Percentiles rank a stretch among this genome's conserved stretches.
phyloP scores from a whole-genome alignment of 2,329 filamentous ascomycete species.

The Aureobasidium subglaciale region DNA sequence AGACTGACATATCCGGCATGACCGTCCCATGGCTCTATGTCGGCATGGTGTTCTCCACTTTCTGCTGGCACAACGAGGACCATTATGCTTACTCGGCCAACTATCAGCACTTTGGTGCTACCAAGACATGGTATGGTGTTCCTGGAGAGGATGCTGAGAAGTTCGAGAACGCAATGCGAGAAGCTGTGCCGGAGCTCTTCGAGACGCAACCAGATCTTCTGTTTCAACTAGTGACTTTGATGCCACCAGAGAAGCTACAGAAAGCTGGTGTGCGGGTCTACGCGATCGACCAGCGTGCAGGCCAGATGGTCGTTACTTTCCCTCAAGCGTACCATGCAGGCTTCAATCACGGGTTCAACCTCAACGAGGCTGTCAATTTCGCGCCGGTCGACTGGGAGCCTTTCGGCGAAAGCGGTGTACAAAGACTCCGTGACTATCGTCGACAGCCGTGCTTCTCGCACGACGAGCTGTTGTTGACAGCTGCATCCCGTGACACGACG shows the following conservation, averaged over 20 bases:
- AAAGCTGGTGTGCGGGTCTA: slow-evolving; percentile 91
- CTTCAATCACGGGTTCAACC: slow-evolving; percentile 97
- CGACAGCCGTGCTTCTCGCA: slow-evolving; percentile 96
- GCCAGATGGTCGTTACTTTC: slow-evolving; percentile 94
- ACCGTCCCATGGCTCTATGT: slow-evolving; percentile 99
- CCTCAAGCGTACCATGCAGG: slow-evolving; percentile 95
- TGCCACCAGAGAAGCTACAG: slow-evolving; percentile 85
- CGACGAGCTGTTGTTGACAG: slow-evolving; percentile 87
- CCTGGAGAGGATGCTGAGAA: slow-evolving; percentile 88
- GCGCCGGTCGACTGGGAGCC: slow-evolving; percentile 94
- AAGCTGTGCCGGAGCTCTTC: slow-evolving; percentile 91
- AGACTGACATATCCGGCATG: slow-evolving; percentile 97
- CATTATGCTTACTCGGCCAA: slow-evolving; percentile 97
- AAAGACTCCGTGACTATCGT: slow-evolving; percentile 77
- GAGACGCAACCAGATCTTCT: slow-evolving; percentile 94
- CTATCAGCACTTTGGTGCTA: slow-evolving; percentile 96
- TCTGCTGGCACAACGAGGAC: slow-evolving; percentile 99
- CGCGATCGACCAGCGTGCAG: slow-evolving; percentile 90
- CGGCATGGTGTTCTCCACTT: slow-evolving; percentile 98
- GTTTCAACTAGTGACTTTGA: slow-evolving; percentile 92
- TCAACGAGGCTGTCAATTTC: slow-evolving; percentile 98
- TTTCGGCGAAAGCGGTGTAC: slow-evolving; percentile 77
- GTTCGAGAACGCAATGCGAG: slow-evolving; percentile 90
- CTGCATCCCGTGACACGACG: slow-evolving; percentile 67
- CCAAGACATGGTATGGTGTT: slow-evolving; percentile 99